Evolutionary conservation across 306 rosid genomes (phyloP).

Genomic region (Quercus agrifolia): DNA sequence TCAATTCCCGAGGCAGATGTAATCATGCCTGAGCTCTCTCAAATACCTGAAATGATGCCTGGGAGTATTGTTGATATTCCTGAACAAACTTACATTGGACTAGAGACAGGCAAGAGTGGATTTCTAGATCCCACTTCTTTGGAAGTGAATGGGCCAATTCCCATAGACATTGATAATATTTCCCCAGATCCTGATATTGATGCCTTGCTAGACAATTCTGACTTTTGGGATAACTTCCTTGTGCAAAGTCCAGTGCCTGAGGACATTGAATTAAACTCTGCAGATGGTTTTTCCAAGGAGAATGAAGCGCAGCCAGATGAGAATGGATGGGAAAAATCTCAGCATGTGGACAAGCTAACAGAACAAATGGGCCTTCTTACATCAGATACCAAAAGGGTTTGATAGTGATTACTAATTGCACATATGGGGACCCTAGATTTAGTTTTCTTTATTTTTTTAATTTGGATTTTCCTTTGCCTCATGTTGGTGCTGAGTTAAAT

Average conservation of each 20-base stretch:
- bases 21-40: conserved; percentile 64
- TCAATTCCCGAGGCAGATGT: conserved; percentile 48
- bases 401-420: conserved; percentile 34
- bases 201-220: conserved; percentile 50
- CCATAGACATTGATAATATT: conserved; percentile 54
- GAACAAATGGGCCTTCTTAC: conserved; percentile 88
- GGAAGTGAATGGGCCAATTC: conserved; percentile 42
- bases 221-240: conserved; percentile 59
- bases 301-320: conserved; percentile 54
- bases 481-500: conserved; percentile 9
- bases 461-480: neutral
- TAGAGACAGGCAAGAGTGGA: conserved; percentile 43
- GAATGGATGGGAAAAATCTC: conserved; percentile 66
- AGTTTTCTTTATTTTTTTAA: neutral
- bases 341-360: conserved; percentile 68
- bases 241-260: conserved; percentile 48
- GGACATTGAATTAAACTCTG: conserved; percentile 43
- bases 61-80: conserved; percentile 46
- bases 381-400: conserved; percentile 54
- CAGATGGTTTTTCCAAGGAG: conserved; percentile 30
- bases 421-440: conserved; percentile 17
- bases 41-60: conserved; percentile 47
- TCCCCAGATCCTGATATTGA: conserved; percentile 67
- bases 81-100: conserved; percentile 42
- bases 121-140: conserved; percentile 45